Percentiles rank a stretch among this genome's conserved stretches.
Conservation (phyloP, 306 rosid genomes). For the Begonia peltatifolia region DNA sequence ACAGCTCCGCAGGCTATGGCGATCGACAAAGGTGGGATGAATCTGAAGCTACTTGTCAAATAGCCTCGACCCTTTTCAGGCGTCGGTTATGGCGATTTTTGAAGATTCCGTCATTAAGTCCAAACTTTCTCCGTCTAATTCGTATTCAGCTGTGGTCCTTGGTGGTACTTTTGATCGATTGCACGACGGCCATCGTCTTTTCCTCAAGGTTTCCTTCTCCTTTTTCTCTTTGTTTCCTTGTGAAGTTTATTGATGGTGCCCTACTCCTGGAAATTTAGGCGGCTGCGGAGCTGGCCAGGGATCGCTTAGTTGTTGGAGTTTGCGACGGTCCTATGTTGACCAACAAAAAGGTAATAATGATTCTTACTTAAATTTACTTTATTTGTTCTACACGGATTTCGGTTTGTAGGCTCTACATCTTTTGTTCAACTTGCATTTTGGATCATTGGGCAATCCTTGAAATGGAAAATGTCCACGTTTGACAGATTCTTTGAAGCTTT, state of each 20-base stretch:
- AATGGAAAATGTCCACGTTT: no score
- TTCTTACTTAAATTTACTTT: slow-evolving; percentile 1
- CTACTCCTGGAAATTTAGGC: slow-evolving; percentile 28
- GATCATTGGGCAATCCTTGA: neutral
- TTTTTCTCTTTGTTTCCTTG: neutral
- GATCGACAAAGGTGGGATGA: no score
- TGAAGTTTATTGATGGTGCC: neutral
- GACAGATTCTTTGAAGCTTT: no score
- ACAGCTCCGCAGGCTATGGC: no score
- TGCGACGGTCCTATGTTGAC: slow-evolving; percentile 84
- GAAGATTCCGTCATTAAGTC: slow-evolving; percentile 32
- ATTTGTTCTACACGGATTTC: neutral
- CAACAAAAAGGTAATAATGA: slow-evolving; percentile 44
- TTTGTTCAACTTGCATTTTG: neutral
- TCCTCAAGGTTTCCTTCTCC: slow-evolving; percentile 49
- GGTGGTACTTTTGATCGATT: slow-evolving; percentile 93
- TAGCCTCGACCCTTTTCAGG: no score
- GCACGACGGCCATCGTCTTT: slow-evolving; percentile 86
- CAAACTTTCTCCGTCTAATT: slow-evolving; percentile 51
- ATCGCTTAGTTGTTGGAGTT: slow-evolving; percentile 60
- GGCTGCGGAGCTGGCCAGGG: slow-evolving; percentile 50
- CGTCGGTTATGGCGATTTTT: slow-evolving; percentile 23
- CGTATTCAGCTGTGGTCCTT: slow-evolving; percentile 61
- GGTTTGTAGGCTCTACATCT: neutral
- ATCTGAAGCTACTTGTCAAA: no score